phyloP scores from a whole-genome alignment of 2,329 filamentous ascomycete species.

The Bretziella fagacearum region DNA sequence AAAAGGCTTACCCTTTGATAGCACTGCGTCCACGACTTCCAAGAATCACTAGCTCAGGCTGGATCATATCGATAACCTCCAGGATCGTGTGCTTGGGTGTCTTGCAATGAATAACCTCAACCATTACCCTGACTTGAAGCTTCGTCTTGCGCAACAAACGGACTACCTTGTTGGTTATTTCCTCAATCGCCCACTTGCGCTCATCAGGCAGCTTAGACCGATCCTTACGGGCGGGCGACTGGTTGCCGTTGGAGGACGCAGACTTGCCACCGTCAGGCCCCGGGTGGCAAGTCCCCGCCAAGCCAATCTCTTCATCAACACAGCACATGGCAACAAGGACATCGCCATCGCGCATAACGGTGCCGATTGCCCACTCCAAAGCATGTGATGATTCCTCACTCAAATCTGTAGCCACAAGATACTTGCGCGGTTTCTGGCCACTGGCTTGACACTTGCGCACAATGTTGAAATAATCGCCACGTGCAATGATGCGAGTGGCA shows the following conservation, averaged over 20 bases:
- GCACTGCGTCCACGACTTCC: conserved; percentile 83
- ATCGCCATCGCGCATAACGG: conserved; percentile 82
- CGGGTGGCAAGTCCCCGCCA: too few species aligned
- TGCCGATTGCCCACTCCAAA: conserved; percentile 93
- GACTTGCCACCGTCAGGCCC: conserved; percentile 7
- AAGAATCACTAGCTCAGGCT: conserved; percentile 81
- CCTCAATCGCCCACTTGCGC: conserved; percentile 60
- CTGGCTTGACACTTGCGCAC: conserved; percentile 64
- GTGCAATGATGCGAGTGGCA: conserved; percentile 74
- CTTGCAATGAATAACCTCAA: conserved; percentile 97
- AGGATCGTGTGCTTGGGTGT: conserved; percentile 91
- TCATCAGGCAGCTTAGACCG: conserved; percentile 55
- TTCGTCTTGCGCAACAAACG: conserved; percentile 76
- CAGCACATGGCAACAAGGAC: conserved; percentile 88
- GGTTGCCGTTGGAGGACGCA: conserved; percentile 12
- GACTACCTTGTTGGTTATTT: conserved; percentile 72
- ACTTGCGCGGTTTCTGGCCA: conserved; percentile 65
- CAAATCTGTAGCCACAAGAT: conserved; percentile 87
- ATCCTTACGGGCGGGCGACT: conserved; percentile 22
- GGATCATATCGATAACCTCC: conserved; percentile 87
- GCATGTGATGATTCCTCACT: conserved; percentile 91
- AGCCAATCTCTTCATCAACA: conserved; percentile 67
- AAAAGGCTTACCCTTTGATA: conserved; percentile 61
- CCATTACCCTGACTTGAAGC: conserved; percentile 78
- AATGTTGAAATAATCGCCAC: conserved; percentile 67